Conservation (phyloP, 352 stramenopile species). For the Globisporangium nagaii region DNA sequence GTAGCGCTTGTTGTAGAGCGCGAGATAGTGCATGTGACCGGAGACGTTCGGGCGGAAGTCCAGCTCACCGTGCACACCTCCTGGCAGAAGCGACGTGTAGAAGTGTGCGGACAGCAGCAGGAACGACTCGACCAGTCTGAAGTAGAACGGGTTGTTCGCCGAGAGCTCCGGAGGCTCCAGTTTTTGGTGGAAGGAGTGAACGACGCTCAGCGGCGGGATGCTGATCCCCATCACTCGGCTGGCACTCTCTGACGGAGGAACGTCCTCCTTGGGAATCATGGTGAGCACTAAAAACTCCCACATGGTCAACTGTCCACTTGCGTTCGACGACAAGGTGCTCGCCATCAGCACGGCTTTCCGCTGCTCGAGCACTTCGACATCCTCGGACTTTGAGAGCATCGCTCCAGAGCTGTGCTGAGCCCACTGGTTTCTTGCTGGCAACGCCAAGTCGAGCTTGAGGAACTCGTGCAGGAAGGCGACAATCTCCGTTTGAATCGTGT, state of each 20-base stretch:
- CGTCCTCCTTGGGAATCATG: constrained; percentile 12
- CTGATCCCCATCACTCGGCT: background rate
- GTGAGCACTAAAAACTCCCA: constrained; percentile 33
- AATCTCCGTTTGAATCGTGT: constrained; percentile 17
- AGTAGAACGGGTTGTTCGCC: constrained; percentile 3
- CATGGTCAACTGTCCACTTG: constrained; percentile 22
- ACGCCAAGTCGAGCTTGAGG: constrained; percentile 26
- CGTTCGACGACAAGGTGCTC: constrained; percentile 24
- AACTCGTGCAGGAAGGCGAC: constrained; percentile 33
- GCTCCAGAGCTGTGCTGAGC: background rate
- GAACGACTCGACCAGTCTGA: constrained; percentile 19
- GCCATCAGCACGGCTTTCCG: constrained; percentile 50
- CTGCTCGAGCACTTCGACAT: constrained; percentile 49
- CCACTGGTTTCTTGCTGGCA: constrained; percentile 19
- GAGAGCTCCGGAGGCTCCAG: background rate
- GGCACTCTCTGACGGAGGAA: background rate
- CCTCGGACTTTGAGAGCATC: constrained; percentile 14
- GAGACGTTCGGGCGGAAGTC: constrained; percentile 24
- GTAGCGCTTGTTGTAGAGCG: constrained; percentile 19
- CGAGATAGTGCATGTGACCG: constrained; percentile 23
- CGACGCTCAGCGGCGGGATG: background rate
- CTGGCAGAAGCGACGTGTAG: constrained; percentile 18
- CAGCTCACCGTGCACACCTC: constrained; percentile 3
- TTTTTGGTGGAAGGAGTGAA: background rate
- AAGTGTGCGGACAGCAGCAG: constrained; percentile 23